Conservation (phyloP, 768 basidiomycete genomes). For the Clavaria fumosa region DNA sequence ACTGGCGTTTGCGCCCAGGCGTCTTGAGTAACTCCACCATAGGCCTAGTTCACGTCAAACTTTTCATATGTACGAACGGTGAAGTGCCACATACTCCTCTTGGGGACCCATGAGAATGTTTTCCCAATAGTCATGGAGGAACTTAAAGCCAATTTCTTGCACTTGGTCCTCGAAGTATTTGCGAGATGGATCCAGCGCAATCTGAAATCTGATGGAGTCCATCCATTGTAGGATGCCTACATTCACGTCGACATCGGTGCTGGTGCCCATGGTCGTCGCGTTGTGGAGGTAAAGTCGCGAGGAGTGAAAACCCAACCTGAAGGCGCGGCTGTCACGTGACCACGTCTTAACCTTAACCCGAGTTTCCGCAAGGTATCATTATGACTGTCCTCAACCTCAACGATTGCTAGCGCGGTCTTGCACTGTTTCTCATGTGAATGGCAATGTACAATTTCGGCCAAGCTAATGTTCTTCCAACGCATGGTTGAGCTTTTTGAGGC, state of each 20-base stretch:
- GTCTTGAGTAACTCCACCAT: slow-evolving; percentile 76
- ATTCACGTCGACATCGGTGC: slow-evolving; percentile 23
- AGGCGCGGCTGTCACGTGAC: slow-evolving; percentile 6
- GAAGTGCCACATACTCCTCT: slow-evolving; percentile 39
- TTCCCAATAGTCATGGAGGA: slow-evolving; percentile 66
- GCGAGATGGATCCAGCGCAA: slow-evolving; percentile 60
- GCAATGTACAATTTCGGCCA: too few relatives aligned
- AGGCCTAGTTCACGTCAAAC: too few relatives aligned
- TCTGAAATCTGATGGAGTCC: slow-evolving; percentile 45
- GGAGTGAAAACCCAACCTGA: too few relatives aligned
- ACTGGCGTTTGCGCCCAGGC: slow-evolving; percentile 64
- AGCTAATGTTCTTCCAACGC: too few relatives aligned
- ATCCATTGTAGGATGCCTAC: slow-evolving; percentile 56
- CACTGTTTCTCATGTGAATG: too few relatives aligned
- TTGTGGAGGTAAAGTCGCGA: not conserved
- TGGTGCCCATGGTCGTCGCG: not conserved
- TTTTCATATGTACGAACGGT: too few relatives aligned
- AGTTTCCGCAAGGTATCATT: too few relatives aligned
- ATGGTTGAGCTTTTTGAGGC: too few relatives aligned
- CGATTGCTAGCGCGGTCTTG: too few relatives aligned
- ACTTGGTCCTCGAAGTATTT: slow-evolving; percentile 59
- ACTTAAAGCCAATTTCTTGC: slow-evolving; percentile 60
- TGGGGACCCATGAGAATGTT: slow-evolving; percentile 52
- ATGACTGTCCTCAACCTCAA: too few relatives aligned
- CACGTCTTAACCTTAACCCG: not conserved